phyloP scores from a whole-genome alignment of 2,329 filamentous ascomycete species.

The Parastagonospora nodorum region DNA sequence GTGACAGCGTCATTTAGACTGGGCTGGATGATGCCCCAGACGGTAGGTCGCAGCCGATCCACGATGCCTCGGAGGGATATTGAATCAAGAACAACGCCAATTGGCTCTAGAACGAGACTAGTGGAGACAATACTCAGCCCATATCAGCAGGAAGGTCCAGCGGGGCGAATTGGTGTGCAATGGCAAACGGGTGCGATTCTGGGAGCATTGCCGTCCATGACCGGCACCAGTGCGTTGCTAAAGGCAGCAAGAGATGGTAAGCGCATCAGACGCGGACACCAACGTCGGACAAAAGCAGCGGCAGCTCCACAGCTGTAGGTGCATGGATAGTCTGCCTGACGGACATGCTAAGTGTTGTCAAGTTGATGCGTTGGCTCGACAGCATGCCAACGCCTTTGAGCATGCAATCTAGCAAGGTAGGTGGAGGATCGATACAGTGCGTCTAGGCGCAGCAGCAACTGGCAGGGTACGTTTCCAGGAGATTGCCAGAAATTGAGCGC shows the following conservation, averaged over 20 bases:
- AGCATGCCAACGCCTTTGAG: conserved; percentile 45
- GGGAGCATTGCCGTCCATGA: conserved; percentile 30
- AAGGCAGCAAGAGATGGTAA: conserved; percentile 45
- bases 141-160: conserved; percentile 37
- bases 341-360: conserved; percentile 49
- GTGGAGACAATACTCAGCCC: conserved; percentile 29
- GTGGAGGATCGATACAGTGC: conserved; percentile 35
- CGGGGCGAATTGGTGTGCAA: conserved; percentile 39
- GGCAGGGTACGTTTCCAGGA: conserved; percentile 21
- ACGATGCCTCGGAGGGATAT: conserved; percentile 38
- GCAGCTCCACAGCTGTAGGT: conserved; percentile 39
- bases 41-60: conserved; percentile 40
- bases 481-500: conserved; percentile 15
- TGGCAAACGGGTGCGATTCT: conserved; percentile 34
- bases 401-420: conserved; percentile 47
- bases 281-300: conserved; percentile 43
- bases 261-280: conserved; percentile 45
- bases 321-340: conserved; percentile 47
- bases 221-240: conserved; percentile 34
- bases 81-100: conserved; percentile 29
- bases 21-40: conserved; percentile 40
- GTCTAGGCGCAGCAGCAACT: conserved; percentile 36
- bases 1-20: conserved; percentile 39
- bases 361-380: conserved; percentile 50
- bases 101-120: conserved; percentile 37